phyloP scores from a whole-genome alignment of 2,329 filamentous ascomycete species.

The Aspergillus fructus region DNA sequence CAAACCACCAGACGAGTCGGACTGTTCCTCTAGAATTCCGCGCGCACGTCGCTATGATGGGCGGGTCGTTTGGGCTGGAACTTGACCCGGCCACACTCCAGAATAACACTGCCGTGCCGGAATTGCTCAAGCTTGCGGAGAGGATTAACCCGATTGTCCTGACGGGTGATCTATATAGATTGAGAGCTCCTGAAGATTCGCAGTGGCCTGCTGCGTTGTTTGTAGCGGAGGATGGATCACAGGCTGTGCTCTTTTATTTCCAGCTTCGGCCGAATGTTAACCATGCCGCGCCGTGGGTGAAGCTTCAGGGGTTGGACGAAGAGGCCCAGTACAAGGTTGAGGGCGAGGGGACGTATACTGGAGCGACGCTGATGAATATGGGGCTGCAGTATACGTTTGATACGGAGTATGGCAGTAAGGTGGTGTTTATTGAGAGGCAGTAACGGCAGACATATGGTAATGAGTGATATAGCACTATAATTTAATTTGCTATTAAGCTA shows the following conservation, averaged over 20 bases:
- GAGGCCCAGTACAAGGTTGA: constrained; percentile 54
- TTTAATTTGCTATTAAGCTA: too few species aligned
- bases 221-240: constrained; percentile 50
- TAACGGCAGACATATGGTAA: constrained; percentile 16
- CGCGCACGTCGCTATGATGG: constrained; percentile 67
- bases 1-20: constrained; percentile 58
- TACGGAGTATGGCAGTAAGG: constrained; percentile 57
- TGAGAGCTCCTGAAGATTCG: constrained; percentile 57
- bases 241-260: constrained; percentile 61
- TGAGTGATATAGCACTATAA: too few species aligned
- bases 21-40: constrained; percentile 60
- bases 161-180: constrained; percentile 59
- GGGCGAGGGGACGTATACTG: constrained; percentile 54
- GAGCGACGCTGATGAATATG: constrained; percentile 62
- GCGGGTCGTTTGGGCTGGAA: constrained; percentile 65
- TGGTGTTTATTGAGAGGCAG: constrained; percentile 55
- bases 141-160: constrained; percentile 61
- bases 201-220: constrained; percentile 65
- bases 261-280: constrained; percentile 56
- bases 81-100: constrained; percentile 56
- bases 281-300: constrained; percentile 54
- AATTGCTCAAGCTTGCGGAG: constrained; percentile 55
- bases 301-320: constrained; percentile 58
- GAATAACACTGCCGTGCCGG: constrained; percentile 56
- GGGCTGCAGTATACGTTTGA: constrained; percentile 56